Evolutionary conservation across 169 alveolate species (phyloP), one percentile per base, ranked within the genome.

Genomic region (Plasmodium vivax): DNA sequence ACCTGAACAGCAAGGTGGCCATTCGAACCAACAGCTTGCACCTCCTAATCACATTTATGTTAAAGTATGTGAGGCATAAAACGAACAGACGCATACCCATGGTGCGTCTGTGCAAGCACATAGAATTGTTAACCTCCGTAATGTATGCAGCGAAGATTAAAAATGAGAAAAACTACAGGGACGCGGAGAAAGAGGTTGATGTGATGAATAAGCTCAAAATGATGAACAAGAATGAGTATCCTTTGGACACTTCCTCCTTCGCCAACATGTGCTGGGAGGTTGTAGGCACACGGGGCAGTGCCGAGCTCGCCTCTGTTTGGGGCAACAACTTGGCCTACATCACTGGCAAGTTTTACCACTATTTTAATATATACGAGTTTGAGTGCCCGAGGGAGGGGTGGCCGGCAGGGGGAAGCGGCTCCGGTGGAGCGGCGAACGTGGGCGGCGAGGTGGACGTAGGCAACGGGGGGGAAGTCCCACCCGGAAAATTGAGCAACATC

Each of bases 41-140:
- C 34, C 32, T 36, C 74, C 82, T 88, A 79, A 34, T 47, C 32
- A 43, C 82, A 2, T 88, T 79, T 51, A 80, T 88, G 73, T 51
- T 88, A 88, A 88, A 79, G 54, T 88, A 88, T 88, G 51, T 80
- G 58, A 77, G 43, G 73, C 47, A 88, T 88, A 88, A 80, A 88
- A 54, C 73, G 23, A 71, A 79, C 12, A 88, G 73, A 14, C 41
- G 94, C n/a, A 62, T 62, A 71, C 6, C 30, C 5, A 2, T 80
- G 51, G 38, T 58, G 27, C 45, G 51, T 16, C n/a, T 79, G 16
- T 36, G 45, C 2, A 56, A 68, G 43, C 72, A 79, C 38, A 56
- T 45, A 0, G 83, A 79, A 41, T 56, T 88, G 32, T 30, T 88
- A 77, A 88, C 90, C 43, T 56, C 94, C 8, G 43, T 79, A 79